A percentile compares a stretch with the other conserved stretches of the same genome.
Conservation (phyloP, 805 yeast species). For the Metschnikowia cerradonensis region DNA sequence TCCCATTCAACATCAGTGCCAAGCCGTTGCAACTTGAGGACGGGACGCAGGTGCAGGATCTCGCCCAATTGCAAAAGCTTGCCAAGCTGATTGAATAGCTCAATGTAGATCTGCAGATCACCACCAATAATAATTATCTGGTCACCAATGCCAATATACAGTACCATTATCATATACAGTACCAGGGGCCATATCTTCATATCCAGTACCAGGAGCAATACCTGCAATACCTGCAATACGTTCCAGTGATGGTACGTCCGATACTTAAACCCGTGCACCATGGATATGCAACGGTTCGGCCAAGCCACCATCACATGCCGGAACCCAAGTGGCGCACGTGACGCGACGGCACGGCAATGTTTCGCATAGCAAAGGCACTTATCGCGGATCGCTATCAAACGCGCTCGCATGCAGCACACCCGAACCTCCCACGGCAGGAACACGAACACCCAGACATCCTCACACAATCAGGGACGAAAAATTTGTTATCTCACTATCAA, state of each 20-base stretch:
- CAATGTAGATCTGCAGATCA: too few relatives aligned
- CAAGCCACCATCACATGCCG: too few relatives aligned
- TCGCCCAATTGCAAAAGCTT: not conserved
- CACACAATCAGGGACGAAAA: slow-evolving; percentile 6
- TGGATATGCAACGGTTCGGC: too few relatives aligned
- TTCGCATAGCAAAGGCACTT: slow-evolving; percentile 4
- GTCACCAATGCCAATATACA: too few relatives aligned
- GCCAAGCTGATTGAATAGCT: not conserved
- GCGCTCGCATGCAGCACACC: slow-evolving; percentile 2
- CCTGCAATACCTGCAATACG: too few relatives aligned
- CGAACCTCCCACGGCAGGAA: not conserved
- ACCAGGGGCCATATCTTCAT: too few relatives aligned
- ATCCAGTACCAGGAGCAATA: too few relatives aligned
- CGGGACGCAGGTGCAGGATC: not conserved
- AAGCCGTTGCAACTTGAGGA: slow-evolving; percentile 6
- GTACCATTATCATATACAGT: too few relatives aligned
- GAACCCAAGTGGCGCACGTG: not conserved
- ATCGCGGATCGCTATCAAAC: slow-evolving; percentile 3
- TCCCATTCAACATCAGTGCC: slow-evolving; percentile 6
- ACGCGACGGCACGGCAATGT: not conserved
- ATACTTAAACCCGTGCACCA: too few relatives aligned
- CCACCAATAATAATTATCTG: too few relatives aligned
- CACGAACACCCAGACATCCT: slow-evolving; percentile 1
- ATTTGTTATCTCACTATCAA: slow-evolving; percentile 6
- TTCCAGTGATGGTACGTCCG: too few relatives aligned